Evolutionary conservation across 331 rosid genomes (phyloP), one percentile per base, ranked within the genome.

Genomic region (Pyrus hybrid): DNA sequence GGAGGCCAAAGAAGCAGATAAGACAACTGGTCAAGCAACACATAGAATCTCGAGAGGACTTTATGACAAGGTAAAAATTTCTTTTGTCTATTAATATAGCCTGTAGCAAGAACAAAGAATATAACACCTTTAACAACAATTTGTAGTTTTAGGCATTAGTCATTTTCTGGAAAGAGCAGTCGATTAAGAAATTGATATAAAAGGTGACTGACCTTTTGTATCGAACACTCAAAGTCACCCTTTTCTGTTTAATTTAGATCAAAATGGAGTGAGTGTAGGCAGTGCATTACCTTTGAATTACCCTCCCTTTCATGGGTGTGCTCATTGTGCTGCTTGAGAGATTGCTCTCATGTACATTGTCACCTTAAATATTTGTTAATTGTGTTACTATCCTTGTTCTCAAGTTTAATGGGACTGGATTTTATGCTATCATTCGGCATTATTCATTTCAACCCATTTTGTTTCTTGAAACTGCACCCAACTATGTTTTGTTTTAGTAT

Each of bases 21-120:
- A 72, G 28, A 85, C 90, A 54, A 94, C 92, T 2, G 87, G 96
- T 71, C 89, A 90, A 75, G 97, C 99, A 54, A 51, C 85, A 41
- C 96, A 91, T 71, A 90, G 83, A 81, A 84, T 94, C 78, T 86
- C 86, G 32, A 92, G 96, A 82, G 99, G 96, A 83, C 88, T 94
- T 82, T 81, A 85, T 33, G 91, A 90, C 60, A 92, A 94, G 99
- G 99, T 94, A 80, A 16, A 9, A n/a, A n/a, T 7, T 77, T 33
- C 41, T 10, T 53, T 61, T 53, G 32, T 11, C 1, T 68, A 10
- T 58, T 70, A 72, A 25, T 23, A 37, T 10, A 10, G 13, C 9
- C 37, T 29, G 11, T 37, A 7, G 23, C 29, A 12, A 23, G 62
- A 14, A 9, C 58, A 3, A 25, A 13, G 70, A 17, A 8, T 18